Evolutionary conservation across 345 rosid species (phyloP).

Genomic region (Camelina sativa): DNA sequence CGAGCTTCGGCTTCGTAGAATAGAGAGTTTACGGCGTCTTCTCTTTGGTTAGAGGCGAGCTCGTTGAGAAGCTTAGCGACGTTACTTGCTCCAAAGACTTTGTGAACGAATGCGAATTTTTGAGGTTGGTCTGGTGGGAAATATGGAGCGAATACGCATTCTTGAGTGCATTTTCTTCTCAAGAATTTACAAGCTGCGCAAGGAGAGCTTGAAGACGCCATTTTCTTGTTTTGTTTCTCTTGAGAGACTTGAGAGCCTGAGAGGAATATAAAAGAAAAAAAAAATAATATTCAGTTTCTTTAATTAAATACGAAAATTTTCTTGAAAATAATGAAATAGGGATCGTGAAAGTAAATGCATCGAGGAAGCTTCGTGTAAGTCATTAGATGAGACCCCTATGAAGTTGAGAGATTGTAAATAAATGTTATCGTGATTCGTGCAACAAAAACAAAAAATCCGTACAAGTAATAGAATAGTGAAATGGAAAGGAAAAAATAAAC

Average conservation of each 20-base stretch:
- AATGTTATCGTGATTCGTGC: conserved; percentile 34
- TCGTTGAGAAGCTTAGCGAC: conserved; percentile 69
- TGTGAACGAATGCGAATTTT: conserved; percentile 56
- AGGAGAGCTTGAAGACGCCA: conserved; percentile 63
- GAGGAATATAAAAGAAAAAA: background rate
- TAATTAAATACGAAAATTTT: background rate
- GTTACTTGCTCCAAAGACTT: conserved; percentile 70
- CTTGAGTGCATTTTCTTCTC: conserved; percentile 70
- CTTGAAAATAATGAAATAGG: conserved; percentile 33
- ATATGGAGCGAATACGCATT: conserved; percentile 72
- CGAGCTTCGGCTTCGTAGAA: conserved; percentile 78
- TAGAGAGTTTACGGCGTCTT: conserved; percentile 76
- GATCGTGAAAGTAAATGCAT: conserved; percentile 46
- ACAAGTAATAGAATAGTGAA: conserved; percentile 26
- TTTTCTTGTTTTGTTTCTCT: conserved; percentile 19
- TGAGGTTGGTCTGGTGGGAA: conserved; percentile 74
- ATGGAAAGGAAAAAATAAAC: background rate
- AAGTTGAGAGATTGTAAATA: conserved; percentile 11
- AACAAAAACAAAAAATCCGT: background rate
- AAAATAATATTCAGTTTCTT: background rate
- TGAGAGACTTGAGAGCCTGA: conserved; percentile 17
- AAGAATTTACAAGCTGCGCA: conserved; percentile 69
- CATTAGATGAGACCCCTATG: conserved; percentile 18
- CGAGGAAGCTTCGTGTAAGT: conserved; percentile 44
- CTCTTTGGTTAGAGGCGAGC: conserved; percentile 51